Evolutionary conservation across 176 grass and related monocot species (phyloP), one percentile per base, ranked within the genome.

Genomic region (Bothriochloa decipiens): DNA sequence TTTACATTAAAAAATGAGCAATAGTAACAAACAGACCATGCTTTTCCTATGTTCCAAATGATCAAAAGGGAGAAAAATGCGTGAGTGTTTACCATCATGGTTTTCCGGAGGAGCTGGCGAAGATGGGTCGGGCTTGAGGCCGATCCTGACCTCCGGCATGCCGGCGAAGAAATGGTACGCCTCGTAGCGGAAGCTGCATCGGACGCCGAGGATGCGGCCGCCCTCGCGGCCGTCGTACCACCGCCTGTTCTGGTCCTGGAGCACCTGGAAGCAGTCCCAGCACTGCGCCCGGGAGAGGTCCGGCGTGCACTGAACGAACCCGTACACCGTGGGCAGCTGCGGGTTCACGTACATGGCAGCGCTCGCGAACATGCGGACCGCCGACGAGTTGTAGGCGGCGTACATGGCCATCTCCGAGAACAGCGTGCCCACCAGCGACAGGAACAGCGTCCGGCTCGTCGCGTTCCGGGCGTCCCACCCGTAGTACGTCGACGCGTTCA

Each of bases 221-320:
- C 82, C 78, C 78, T 89, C 68, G 9, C 86, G 79, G 2, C 82
- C 83, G 33, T 83, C 79, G n/a, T 69, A 86, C 86, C 90, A 86
- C 32, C 78, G 66, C 0, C 16, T 49, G 45, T 53, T 82, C 8
- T n/a, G 68, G 4, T 86, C 83, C 50, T 68, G 43, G 23, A 83
- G 58, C 11, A 28, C 78, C 82, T 81, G 72, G 60, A 92, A 83
- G 87, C 80, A 91, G 49, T 41, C 73, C 86, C 79, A 90, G 83
- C 93, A 96, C 76, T 91, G 74, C 5, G 12, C 75, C 32, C 39
- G 8, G 2, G 80, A 55, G 18, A 97, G 81, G 82, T 97, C 94
- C 43, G 76, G 86, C 29, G 91, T 97, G 87, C 94, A 97, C 91
- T 94, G 91, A 49, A 47, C 87, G 27, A 97, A 73, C 0, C 87